Evolutionary conservation across 2,329 filamentous ascomycete genomes (phyloP).

Genomic region (Albifimbria verrucaria): DNA sequence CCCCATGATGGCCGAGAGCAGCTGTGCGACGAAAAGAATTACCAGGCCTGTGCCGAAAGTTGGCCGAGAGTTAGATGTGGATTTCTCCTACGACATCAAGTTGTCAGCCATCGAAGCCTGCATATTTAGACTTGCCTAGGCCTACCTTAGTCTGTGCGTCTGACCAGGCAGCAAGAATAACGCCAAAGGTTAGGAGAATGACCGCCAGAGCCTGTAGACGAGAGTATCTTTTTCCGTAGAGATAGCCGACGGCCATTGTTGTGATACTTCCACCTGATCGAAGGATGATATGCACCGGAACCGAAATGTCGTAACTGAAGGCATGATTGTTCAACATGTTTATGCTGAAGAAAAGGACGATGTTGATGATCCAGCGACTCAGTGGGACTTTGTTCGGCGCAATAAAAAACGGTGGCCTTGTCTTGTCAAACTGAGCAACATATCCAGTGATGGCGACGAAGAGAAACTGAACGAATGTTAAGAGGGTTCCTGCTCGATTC

Average conservation of each 20-base stretch:
- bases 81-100: conserved; percentile 9
- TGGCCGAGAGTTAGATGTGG: conserved; percentile 18
- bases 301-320: conserved; percentile 94
- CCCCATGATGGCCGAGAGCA: conserved; percentile 90
- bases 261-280: conserved; percentile 94
- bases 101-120: conserved; percentile 1
- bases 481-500: conserved; percentile 62
- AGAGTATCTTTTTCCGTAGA: conserved; percentile 84
- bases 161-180: conserved; percentile 84
- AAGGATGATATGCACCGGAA: conserved; percentile 94
- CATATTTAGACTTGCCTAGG: neutral
- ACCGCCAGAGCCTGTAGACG: conserved; percentile 78
- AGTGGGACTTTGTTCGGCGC: conserved; percentile 78
- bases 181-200: conserved; percentile 76
- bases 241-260: conserved; percentile 85
- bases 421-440: conserved; percentile 68
- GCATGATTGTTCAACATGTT: conserved; percentile 97
- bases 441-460: conserved; percentile 79
- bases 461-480: conserved; percentile 86
- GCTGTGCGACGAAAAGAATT: conserved; percentile 82
- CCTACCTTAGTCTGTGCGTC: conserved; percentile 80
- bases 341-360: conserved; percentile 85
- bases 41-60: conserved; percentile 63
- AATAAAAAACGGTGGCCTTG: conserved; percentile 67
- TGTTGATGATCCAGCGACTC: conserved; percentile 82